These are phyloP conservation scores for Phytophthora aleatoria DNA, from an alignment of 352 stramenopile species.

Conservation along the genomic window DNA sequence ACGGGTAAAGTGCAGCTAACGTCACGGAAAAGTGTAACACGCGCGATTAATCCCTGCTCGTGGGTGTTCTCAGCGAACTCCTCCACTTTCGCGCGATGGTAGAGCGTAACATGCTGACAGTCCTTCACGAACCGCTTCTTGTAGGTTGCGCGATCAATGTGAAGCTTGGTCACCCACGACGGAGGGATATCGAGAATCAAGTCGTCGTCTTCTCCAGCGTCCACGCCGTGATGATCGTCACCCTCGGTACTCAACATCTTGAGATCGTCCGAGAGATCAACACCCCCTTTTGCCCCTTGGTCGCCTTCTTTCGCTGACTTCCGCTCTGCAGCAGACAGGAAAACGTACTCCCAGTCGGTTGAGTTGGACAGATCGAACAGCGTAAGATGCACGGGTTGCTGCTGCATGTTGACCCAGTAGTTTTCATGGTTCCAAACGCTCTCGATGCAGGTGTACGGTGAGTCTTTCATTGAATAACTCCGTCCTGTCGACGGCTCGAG, in stretches of 20 bases:
- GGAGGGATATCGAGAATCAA: constrained; percentile 84
- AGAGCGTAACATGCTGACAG: constrained; percentile 89
- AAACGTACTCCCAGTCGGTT: constrained; percentile 93
- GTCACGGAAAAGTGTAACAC: constrained; percentile 89
- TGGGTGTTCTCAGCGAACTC: constrained; percentile 92
- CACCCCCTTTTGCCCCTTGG: constrained; percentile 52
- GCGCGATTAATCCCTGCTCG: constrained; percentile 85
- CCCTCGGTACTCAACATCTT: constrained; percentile 56
- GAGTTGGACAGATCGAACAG: constrained; percentile 85
- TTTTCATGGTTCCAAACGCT: constrained; percentile 95
- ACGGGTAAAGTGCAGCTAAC: constrained; percentile 71
- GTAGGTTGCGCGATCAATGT: constrained; percentile 75
- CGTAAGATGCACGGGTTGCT: constrained; percentile 63
- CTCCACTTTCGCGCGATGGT: constrained; percentile 90
- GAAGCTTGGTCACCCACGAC: constrained; percentile 83
- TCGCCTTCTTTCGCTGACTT: constrained; percentile 51
- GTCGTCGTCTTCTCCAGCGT: constrained; percentile 59
- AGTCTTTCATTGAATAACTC: constrained; percentile 75
- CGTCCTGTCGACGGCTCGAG: constrained; percentile 93
- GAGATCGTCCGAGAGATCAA: constrained; percentile 63
- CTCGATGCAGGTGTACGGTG: constrained; percentile 90
- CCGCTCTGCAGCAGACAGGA: constrained; percentile 79
- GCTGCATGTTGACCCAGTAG: constrained; percentile 96
- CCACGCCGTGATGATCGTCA: constrained; percentile 57
- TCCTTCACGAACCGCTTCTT: constrained; percentile 88